These are phyloP conservation scores for Geotrichum citri-aurantii DNA, from an alignment of 1,139 yeast genomes.

Conservation along the genomic window DNA sequence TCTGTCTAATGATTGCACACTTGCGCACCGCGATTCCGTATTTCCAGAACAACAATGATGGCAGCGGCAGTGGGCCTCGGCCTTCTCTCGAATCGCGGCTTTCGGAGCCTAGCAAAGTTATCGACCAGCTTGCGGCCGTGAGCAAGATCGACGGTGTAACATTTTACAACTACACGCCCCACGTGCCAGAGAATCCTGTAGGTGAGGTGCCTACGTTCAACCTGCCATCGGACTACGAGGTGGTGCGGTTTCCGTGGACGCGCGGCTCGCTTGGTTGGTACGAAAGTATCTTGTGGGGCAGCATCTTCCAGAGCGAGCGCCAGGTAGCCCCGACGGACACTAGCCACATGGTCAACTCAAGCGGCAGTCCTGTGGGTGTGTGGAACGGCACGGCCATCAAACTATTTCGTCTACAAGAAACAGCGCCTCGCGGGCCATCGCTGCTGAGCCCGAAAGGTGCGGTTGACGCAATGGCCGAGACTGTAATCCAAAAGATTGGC, in stretches of 20 bases:
- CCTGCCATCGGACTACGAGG: slow-evolving; percentile 39
- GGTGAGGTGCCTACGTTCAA: neutral
- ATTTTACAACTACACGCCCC: slow-evolving; percentile 3
- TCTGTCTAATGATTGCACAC: slow-evolving; percentile 12
- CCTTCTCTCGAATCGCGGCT: slow-evolving; percentile 17
- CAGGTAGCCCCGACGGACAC: slow-evolving; percentile 20
- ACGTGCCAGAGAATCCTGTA: neutral
- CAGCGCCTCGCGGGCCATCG: slow-evolving; percentile 41
- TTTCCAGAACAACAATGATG: slow-evolving; percentile 5
- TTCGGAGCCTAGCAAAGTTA: slow-evolving; percentile 26
- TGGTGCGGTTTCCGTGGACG: slow-evolving; percentile 57
- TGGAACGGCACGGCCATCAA: slow-evolving; percentile 64
- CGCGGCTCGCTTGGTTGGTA: slow-evolving; percentile 71
- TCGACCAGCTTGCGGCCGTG: slow-evolving; percentile 25
- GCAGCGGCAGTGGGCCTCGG: slow-evolving; percentile 1
- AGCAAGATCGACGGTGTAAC: slow-evolving; percentile 22
- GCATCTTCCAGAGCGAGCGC: slow-evolving; percentile 48
- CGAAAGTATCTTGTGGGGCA: slow-evolving; percentile 59
- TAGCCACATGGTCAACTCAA: slow-evolving; percentile 18
- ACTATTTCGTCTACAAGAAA: slow-evolving; percentile 52
- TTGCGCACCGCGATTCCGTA: slow-evolving; percentile 14
- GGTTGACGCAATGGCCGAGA: slow-evolving; percentile 50
- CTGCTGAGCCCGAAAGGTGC: slow-evolving; percentile 41
- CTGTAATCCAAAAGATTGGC: slow-evolving; percentile 33
- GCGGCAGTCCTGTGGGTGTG: slow-evolving; percentile 29